Base-by-base conservation (phyloP, 2,329 filamentous ascomycete genomes). In the Neofusicoccum umdonicola region DNA sequence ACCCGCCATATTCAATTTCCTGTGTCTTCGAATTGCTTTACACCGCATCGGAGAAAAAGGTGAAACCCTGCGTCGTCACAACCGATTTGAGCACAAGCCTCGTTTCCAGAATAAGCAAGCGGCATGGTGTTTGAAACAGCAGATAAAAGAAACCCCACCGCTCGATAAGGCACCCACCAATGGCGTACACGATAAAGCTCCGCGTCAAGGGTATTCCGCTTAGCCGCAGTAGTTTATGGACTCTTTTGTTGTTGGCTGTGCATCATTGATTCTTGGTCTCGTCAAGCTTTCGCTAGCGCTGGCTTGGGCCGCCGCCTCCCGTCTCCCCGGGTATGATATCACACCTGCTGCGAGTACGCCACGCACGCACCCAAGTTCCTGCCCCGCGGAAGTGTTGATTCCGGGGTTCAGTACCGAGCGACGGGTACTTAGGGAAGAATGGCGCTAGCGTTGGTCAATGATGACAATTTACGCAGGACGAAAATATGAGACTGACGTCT, bases 251-350 rank as follows among this genome's bases (percentile, higher is more conserved):
- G 47, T 11, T 15, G 48, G 13, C 4, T 2, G 34, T 47, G 27
- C 27, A 31, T 31, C 27, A 31, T 45, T 15, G 11, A 39, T 45
- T 37, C 42, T 22, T 37, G 56, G 12, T 47, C 56, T 37, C 56
- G 56, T 60, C 56, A 60, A 60, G 56, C 56, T 60, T 60, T 60
- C 41, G 31, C 31, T 60, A 60, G 56, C 56, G 56, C 13, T 19
- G 34, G 27, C 12, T 60, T 19, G 35, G 19, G 44, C 31, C 37
- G 31, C 15, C 13, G 22, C 12, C 19, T 48, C 19, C 22, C 22
- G 12, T 51, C 22, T 7, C 27, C 19, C 52, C 52, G 17, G 35
- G 12, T 47, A 60, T 60, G 56, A 60, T 60, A 60, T 60, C 56
- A 60, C 56, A 44, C 54, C 19, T 15, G 4, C 39, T 39, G 6